Percentiles rank a stretch among this genome's conserved stretches.
phyloP scores from a whole-genome alignment of 192 early-diverging fungal species.

The Lobosporangium transversale region DNA sequence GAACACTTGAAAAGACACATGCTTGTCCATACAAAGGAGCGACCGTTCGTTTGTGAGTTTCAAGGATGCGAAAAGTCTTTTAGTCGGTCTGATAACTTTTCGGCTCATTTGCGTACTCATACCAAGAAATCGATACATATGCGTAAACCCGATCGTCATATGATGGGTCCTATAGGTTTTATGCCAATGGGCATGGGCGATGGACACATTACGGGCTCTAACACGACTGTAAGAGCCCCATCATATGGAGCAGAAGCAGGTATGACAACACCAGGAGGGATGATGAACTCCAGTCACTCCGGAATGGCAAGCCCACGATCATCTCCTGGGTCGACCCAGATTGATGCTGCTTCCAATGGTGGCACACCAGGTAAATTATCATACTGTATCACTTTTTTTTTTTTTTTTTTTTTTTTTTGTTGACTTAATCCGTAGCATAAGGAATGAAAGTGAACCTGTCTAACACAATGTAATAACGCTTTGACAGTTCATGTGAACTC shows the following conservation, averaged over 20 bases:
- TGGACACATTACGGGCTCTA: neutral
- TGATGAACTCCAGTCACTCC: neutral
- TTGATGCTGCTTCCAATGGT: neutral
- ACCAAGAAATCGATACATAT: constrained; percentile 41
- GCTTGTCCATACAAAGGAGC: constrained; percentile 80
- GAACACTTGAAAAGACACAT: constrained; percentile 86
- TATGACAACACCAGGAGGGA: constrained; percentile 1
- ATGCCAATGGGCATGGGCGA: neutral
- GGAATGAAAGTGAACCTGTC: constrained; percentile 10
- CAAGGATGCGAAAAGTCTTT: constrained; percentile 83
- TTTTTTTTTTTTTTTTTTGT: no score
- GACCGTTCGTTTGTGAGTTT: constrained; percentile 73
- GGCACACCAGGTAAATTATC: neutral
- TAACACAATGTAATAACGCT: constrained; percentile 11
- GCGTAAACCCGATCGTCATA: constrained; percentile 17
- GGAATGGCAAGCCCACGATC: constrained; percentile 5
- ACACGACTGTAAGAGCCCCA: neutral
- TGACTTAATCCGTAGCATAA: no score
- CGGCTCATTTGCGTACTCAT: constrained; percentile 79
- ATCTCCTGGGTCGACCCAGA: constrained; percentile 1
- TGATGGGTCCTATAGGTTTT: constrained; percentile 22
- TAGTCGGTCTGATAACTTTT: constrained; percentile 81
- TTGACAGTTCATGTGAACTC: constrained; percentile 26
- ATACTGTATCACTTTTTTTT: no score
- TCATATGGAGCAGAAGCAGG: neutral